A percentile compares a stretch with the other conserved stretches of the same genome.
Conservation (phyloP, 2,329 filamentous ascomycete species). For the Periconia sp. region DNA sequence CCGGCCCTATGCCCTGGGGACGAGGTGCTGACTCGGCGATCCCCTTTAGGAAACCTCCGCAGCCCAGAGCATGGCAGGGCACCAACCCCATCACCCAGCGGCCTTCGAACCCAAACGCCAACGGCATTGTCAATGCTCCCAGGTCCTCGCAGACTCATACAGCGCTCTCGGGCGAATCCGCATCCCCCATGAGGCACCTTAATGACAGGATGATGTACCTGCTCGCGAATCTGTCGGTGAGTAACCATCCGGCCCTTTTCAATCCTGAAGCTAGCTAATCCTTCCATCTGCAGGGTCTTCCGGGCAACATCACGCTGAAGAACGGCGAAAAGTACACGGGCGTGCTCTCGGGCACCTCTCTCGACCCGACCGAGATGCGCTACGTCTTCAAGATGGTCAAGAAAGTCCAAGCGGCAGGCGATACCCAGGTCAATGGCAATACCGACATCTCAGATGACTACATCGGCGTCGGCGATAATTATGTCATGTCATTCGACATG, state of each 20-base stretch:
- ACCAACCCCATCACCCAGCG: slow-evolving; percentile 67
- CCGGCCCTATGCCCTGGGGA: slow-evolving; percentile 5
- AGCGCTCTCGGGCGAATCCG: slow-evolving; percentile 54
- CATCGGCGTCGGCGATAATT: slow-evolving; percentile 55
- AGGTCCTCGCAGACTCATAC: slow-evolving; percentile 50
- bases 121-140: slow-evolving; percentile 56
- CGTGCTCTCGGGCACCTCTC: slow-evolving; percentile 63
- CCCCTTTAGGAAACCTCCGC: slow-evolving; percentile 53
- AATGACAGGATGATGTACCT: slow-evolving; percentile 66
- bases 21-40: slow-evolving; percentile 31
- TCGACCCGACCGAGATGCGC: slow-evolving; percentile 59
- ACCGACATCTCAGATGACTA: slow-evolving; percentile 50
- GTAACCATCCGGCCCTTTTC: slow-evolving; percentile 29
- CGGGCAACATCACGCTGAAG: slow-evolving; percentile 62
- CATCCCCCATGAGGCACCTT: slow-evolving; percentile 62
- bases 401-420: slow-evolving; percentile 50
- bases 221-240: slow-evolving; percentile 64
- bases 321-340: slow-evolving; percentile 67
- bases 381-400: slow-evolving; percentile 72
- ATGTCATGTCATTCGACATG: slow-evolving; percentile 65
- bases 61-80: slow-evolving; percentile 67
- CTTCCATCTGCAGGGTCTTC: slow-evolving; percentile 56
- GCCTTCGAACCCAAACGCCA: slow-evolving; percentile 57
- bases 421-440: slow-evolving; percentile 54
- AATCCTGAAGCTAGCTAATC: slow-evolving; percentile 15